These are phyloP conservation scores for Chamaenerion angustifolium DNA, from an alignment of 345 rosid species.

Conservation along the genomic window DNA sequence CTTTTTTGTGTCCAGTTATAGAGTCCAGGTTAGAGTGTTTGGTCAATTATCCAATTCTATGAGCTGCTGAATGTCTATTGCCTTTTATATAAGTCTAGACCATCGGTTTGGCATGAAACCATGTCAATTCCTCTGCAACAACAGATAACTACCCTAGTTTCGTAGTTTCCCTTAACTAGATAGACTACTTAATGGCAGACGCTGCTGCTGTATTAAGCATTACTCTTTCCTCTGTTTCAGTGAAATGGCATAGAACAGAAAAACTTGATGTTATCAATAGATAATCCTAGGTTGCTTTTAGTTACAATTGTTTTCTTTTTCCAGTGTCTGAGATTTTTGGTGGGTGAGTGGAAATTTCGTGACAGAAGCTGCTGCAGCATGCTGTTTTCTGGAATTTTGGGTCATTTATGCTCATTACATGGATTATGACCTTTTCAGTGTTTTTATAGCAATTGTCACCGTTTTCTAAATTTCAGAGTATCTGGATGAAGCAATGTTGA, in stretches of 20 bases:
- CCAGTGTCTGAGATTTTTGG: not conserved
- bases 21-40: not conserved
- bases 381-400: slow-evolving; percentile 4
- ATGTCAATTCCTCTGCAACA: no score
- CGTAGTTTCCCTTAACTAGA: no score
- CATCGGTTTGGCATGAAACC: no score
- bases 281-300: not conserved
- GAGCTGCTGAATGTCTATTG: no score
- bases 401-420: slow-evolving; percentile 2
- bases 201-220: not conserved
- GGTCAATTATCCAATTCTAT: no score
- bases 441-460: slow-evolving; percentile 32
- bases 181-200: not conserved
- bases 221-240: not conserved
- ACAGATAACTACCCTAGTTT: no score
- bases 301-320: not conserved
- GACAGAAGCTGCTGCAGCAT: not conserved
- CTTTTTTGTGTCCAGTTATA: not conserved
- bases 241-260: not conserved
- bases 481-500: slow-evolving; percentile 86
- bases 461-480: slow-evolving; percentile 85
- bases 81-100: no score
- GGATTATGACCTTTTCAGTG: slow-evolving; percentile 17
- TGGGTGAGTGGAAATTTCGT: not conserved
- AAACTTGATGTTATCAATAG: not conserved